A percentile compares a stretch with the other conserved stretches of the same genome.
Evolutionary conservation across 2,329 filamentous ascomycete genomes (phyloP).

Genomic region (Metarhizium album): DNA sequence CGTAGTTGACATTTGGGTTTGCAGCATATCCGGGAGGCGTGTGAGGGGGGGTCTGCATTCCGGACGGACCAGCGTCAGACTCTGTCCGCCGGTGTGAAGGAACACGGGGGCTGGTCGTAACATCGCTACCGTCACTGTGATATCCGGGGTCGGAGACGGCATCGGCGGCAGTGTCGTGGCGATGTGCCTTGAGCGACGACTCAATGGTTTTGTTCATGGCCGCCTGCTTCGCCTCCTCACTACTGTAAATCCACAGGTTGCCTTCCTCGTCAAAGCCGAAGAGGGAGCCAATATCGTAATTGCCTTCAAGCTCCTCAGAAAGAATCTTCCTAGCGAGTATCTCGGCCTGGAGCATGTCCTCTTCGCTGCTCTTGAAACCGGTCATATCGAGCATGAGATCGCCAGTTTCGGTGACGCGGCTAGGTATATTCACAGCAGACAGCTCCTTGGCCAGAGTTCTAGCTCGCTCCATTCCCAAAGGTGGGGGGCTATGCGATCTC

Average conservation of each 20-base stretch:
- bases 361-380: constrained; percentile 87
- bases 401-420: constrained; percentile 80
- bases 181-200: constrained; percentile 33
- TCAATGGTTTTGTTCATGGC: constrained; percentile 59
- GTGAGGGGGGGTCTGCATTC: constrained; percentile 53
- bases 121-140: constrained; percentile 74
- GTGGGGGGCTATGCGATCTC: constrained; percentile 67
- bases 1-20: constrained; percentile 78
- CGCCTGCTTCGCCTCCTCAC: constrained; percentile 87
- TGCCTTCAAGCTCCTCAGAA: constrained; percentile 83
- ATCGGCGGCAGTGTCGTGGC: constrained; percentile 54
- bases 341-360: constrained; percentile 83
- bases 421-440: constrained; percentile 83
- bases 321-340: constrained; percentile 88
- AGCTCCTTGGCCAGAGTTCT: constrained; percentile 78
- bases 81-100: constrained; percentile 52
- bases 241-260: constrained; percentile 99
- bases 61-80: constrained; percentile 47
- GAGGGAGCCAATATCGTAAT: constrained; percentile 90
- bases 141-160: constrained; percentile 89
- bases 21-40: constrained; percentile 54
- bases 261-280: constrained; percentile 93
- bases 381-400: constrained; percentile 98
- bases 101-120: constrained; percentile 34
- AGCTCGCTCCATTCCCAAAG: constrained; percentile 67